Evolutionary conservation across 192 early-diverging fungal genomes (phyloP).

Genomic region (Backusella mclennaniae): DNA sequence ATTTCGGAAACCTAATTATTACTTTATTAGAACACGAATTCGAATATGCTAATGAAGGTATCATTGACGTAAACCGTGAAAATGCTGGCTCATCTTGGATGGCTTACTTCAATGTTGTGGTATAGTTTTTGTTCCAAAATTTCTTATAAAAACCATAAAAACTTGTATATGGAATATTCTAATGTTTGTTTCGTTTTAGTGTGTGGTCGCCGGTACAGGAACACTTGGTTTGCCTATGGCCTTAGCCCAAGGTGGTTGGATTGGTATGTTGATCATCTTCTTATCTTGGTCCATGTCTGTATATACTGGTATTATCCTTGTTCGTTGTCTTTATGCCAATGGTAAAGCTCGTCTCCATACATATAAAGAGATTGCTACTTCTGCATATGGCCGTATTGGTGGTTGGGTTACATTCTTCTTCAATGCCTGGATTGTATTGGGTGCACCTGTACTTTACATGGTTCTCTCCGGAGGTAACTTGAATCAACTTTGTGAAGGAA

Average conservation of each 20-base stretch:
- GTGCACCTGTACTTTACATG: slow-evolving; percentile 57
- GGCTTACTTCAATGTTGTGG: slow-evolving; percentile 46
- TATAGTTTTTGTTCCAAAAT: no score
- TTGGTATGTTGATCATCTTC: slow-evolving; percentile 32
- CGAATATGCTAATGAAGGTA: slow-evolving; percentile 18
- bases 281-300: slow-evolving; percentile 35
- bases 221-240: slow-evolving; percentile 83
- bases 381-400: slow-evolving; percentile 48
- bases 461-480: slow-evolving; percentile 66
- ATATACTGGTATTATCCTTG: slow-evolving; percentile 36
- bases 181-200: no score
- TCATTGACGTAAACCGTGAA: slow-evolving; percentile 21
- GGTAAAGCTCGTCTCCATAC: slow-evolving; percentile 27
- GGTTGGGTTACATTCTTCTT: slow-evolving; percentile 52
- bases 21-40: slow-evolving; percentile 4
- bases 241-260: slow-evolving; percentile 65
- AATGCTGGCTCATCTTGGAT: slow-evolving; percentile 19
- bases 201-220: slow-evolving; percentile 76
- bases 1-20: neutral
- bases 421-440: slow-evolving; percentile 48
- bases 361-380: slow-evolving; percentile 39
- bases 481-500: slow-evolving; percentile 45
- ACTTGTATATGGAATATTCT: no score
- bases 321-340: slow-evolving; percentile 32
- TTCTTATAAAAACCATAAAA: slow-evolving; percentile 10